Base-by-base conservation (phyloP, 2,329 filamentous ascomycete genomes). In the Paraphoma sp. region DNA sequence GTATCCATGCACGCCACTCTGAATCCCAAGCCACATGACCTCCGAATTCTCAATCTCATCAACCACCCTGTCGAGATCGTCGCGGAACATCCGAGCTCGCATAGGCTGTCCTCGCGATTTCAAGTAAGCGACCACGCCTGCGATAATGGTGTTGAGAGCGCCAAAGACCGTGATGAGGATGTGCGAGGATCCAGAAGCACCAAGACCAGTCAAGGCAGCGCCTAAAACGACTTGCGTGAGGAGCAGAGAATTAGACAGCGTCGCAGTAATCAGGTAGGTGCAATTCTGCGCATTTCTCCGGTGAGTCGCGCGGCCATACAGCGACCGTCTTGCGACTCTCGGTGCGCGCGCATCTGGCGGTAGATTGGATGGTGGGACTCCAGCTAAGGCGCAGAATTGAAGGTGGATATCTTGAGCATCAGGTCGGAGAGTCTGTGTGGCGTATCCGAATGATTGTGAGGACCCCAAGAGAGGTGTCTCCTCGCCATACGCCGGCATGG, bases 11-110 rank as follows among this genome's bases (percentile, higher is more conserved):
- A 76, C 69, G 2, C 70, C 70, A n/a, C 71, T 71, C 33, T 70
- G 70, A 33, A 81, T 81, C 14, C 79, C 79, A 30, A 77, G 63
- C 79, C 79, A 78, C 76, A 79, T 79, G 16, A 74, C 67, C 12
- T 76, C 76, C 2, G 71, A 75, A 44, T 77, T 78, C 58, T 79
- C 76, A 52, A 78, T 78, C 67, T 79, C 76, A 43, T 79, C 76
- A 1, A 79, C 75, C 1, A 71, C 74, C 11, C 77, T 66, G 18
- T 76, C 75, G 2, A 79, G 67, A 54, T 79, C 76, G 60, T 79
- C 76, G 16, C 76, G 64, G 51, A 72, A 79, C 76, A 78, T 78
- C 38, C 74, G 67, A 6, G 76, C 75, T 42, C 77, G 68, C 71
- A 77, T 75, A 0, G 77, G 76, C 54, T 78, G 77, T 0, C 76